A percentile compares a stretch with the other conserved stretches of the same genome.
These are phyloP conservation scores for Colletotrichum plurivorum DNA, from an alignment of 2,329 filamentous ascomycete genomes.

Conservation along the genomic window DNA sequence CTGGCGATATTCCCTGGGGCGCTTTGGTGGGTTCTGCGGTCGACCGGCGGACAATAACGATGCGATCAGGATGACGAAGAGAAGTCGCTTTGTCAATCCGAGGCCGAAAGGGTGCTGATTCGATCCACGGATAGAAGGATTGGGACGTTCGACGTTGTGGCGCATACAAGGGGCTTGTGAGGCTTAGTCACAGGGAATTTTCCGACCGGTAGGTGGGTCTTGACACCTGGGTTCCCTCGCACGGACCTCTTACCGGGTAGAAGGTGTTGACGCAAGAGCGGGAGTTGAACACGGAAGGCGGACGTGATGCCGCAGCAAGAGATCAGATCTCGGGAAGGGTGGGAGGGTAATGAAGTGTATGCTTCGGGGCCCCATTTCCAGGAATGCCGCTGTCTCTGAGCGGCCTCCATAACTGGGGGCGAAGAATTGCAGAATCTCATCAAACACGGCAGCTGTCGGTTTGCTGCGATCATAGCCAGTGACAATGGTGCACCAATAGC, in stretches of 20 bases:
- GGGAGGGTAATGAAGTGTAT: neutral
- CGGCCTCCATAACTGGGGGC: neutral
- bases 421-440: neutral
- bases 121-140: constrained; percentile 6
- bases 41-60: constrained; percentile 11
- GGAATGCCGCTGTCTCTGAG: neutral
- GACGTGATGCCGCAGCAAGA: neutral
- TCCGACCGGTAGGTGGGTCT: neutral
- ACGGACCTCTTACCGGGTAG: neutral
- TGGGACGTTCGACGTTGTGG: constrained; percentile 27
- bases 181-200: constrained; percentile 22
- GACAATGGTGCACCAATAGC: neutral
- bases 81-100: neutral
- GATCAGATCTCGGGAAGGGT: neutral
- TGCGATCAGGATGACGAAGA: neutral
- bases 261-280: constrained; percentile 11
- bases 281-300: neutral
- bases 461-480: neutral
- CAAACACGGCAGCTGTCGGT: neutral
- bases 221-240: neutral
- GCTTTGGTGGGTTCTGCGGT: neutral
- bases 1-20: neutral
- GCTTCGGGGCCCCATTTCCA: neutral
- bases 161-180: constrained; percentile 23
- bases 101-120: constrained; percentile 24